Percentiles rank a stretch among this genome's conserved stretches.
Evolutionary conservation across 371 early-diverging fungal genomes (phyloP).

Genomic region (Mortierella sp.): DNA sequence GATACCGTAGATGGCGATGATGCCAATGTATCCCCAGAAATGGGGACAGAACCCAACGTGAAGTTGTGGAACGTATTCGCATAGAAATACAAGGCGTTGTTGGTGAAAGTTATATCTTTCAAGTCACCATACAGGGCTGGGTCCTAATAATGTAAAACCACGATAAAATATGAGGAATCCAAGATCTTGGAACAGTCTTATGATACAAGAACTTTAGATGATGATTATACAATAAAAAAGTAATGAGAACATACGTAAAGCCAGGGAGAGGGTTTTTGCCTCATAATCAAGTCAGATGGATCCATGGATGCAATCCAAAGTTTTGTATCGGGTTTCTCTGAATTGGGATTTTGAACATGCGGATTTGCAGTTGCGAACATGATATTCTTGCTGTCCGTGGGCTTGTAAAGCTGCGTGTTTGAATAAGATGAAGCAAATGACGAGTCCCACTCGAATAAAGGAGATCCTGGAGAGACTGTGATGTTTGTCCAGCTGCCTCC

Average conservation of each 20-base stretch:
- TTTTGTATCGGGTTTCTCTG: slow-evolving; percentile 9
- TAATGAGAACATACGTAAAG: slow-evolving; percentile 8
- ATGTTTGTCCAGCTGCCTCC: slow-evolving; percentile 3
- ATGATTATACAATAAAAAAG: slow-evolving; percentile 5
- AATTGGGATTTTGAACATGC: slow-evolving; percentile 7
- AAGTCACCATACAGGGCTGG: slow-evolving; percentile 9
- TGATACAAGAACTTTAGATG: slow-evolving; percentile 7
- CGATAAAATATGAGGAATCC: slow-evolving; percentile 4
- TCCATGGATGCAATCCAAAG: slow-evolving; percentile 9
- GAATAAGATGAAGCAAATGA: slow-evolving; percentile 2
- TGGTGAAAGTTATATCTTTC: slow-evolving; percentile 4
- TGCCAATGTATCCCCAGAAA: too few species aligned
- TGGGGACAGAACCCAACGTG: too few species aligned
- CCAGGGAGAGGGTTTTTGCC: slow-evolving; percentile 8
- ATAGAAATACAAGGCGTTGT: slow-evolving; percentile 10
- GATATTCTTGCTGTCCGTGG: slow-evolving; percentile 3
- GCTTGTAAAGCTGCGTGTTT: slow-evolving; percentile 6
- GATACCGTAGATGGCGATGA: slow-evolving; percentile 7
- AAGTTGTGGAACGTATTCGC: neutral
- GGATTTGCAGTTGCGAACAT: slow-evolving; percentile 10
- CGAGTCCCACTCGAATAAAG: slow-evolving; percentile 7
- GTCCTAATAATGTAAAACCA: slow-evolving; percentile 9
- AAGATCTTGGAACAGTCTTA: slow-evolving; percentile 5
- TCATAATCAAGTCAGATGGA: slow-evolving; percentile 7
- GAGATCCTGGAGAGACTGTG: slow-evolving; percentile 9